Evolutionary conservation across 1,284 basidiomycete genomes (phyloP).

Genomic region (Microbotryum silenes-acaulis): DNA sequence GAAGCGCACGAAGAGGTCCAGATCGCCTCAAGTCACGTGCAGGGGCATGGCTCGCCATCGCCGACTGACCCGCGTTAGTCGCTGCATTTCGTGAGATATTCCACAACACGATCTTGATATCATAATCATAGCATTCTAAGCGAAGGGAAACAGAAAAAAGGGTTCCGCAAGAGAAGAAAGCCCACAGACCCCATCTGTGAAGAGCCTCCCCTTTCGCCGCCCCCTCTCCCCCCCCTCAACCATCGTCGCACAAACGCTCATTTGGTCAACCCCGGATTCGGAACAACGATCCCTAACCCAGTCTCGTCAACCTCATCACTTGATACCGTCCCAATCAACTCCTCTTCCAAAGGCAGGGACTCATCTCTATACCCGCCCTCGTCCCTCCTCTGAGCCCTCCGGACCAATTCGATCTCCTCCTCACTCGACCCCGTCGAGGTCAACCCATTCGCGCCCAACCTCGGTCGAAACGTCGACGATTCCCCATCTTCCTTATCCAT

Average conservation of each 20-base stretch:
- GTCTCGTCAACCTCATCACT: slow-evolving; percentile 6
- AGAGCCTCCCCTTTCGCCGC: no score
- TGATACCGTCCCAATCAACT: not conserved
- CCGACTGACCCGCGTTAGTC: no score
- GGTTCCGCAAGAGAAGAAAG: no score
- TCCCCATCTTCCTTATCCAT: slow-evolving; percentile 21
- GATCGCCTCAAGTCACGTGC: no score
- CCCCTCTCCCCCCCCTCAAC: no score
- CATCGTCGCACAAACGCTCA: not conserved
- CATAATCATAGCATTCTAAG: no score
- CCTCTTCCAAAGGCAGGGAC: not conserved
- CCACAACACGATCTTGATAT: no score
- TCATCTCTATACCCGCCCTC: not conserved
- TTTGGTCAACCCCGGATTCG: not conserved
- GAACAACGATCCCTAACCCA: slow-evolving; percentile 4
- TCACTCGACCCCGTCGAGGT: not conserved
- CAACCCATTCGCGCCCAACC: slow-evolving; percentile 7
- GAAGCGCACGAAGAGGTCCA: no score
- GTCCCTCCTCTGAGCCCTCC: not conserved
- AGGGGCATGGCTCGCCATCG: no score
- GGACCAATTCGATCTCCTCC: slow-evolving; percentile 4
- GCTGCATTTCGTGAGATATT: no score
- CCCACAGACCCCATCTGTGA: no score
- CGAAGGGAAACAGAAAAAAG: no score
- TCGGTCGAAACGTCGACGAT: not conserved